phyloP scores from a whole-genome alignment of 225 moss, liverwort and hornwort genomes.

The Bryum argenteum region DNA sequence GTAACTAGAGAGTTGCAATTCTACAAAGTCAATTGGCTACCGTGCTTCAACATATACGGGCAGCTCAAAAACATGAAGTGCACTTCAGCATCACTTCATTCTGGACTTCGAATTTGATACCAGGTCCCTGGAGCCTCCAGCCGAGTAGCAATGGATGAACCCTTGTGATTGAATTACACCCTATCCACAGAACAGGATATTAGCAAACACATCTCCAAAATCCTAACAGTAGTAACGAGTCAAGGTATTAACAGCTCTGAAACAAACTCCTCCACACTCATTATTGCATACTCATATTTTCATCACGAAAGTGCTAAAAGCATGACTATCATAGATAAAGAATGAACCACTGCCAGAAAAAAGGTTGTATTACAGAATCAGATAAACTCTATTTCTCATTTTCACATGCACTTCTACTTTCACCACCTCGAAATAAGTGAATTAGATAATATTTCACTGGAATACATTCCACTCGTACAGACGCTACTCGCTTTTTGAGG shows the following conservation, averaged over 20 bases:
- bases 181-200: conserved; percentile 36
- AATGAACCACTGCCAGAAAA: no score
- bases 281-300: not conserved
- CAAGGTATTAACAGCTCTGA: not conserved
- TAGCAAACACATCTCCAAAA: conserved; percentile 13
- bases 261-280: not conserved
- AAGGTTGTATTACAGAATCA: no score
- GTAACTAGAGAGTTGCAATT: not conserved
- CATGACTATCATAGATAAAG: not conserved
- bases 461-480: no score
- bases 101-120: conserved; percentile 52
- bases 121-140: conserved; percentile 74
- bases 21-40: conserved; percentile 18
- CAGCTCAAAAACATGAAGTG: conserved; percentile 15
- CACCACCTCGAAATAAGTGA: no score
- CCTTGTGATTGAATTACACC: conserved; percentile 78
- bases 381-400: no score
- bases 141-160: conserved; percentile 83
- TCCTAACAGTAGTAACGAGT: not conserved
- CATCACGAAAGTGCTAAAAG: conserved; percentile 1
- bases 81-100: conserved; percentile 37
- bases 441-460: no score
- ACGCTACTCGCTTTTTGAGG: no score
- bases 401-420: no score
- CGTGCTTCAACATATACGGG: conserved; percentile 21